Percentiles rank a stretch among this genome's conserved stretches.
Conservation (phyloP, 2,329 filamentous ascomycete genomes). For the Aureobasidium sp. region DNA sequence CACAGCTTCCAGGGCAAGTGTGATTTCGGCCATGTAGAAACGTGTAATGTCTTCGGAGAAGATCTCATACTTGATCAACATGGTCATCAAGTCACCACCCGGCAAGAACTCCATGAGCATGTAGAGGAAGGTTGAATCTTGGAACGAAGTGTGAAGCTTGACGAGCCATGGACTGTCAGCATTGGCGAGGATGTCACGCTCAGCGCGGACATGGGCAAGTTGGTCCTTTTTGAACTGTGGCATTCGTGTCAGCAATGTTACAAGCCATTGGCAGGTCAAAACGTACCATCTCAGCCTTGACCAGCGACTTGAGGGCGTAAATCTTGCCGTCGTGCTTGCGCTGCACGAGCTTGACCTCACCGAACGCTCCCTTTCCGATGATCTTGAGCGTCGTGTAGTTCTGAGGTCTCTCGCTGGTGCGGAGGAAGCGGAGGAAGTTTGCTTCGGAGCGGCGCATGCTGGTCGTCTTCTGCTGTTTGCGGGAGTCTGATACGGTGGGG, state of each 20-base stretch:
- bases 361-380: conserved; percentile 97
- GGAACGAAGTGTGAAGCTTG: conserved; percentile 96
- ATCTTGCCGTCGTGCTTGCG: conserved; percentile 95
- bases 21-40: conserved; percentile 98
- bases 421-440: conserved; percentile 86
- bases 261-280: too few species aligned
- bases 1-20: conserved; percentile 95
- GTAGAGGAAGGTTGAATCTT: conserved; percentile 92
- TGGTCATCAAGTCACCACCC: conserved; percentile 97
- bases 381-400: conserved; percentile 97
- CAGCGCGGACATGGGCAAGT: conserved; percentile 90
- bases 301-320: conserved; percentile 94
- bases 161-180: conserved; percentile 99
- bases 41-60: conserved; percentile 98
- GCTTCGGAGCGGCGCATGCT: conserved; percentile 82
- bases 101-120: conserved; percentile 99
- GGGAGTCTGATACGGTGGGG: conserved; percentile 62
- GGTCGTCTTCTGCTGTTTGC: conserved; percentile 79
- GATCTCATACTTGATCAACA: conserved; percentile 99
- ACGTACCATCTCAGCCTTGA: conserved; percentile 87
- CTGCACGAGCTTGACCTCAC: conserved; percentile 95
- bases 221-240: conserved; percentile 91
- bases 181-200: conserved; percentile 95
- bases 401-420: conserved; percentile 84
- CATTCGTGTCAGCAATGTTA: too few species aligned